Percentiles rank a stretch among this genome's conserved stretches.
Evolutionary conservation across 352 stramenopile genomes (phyloP).

Genomic region (Globisporangium cylindrosporum): DNA sequence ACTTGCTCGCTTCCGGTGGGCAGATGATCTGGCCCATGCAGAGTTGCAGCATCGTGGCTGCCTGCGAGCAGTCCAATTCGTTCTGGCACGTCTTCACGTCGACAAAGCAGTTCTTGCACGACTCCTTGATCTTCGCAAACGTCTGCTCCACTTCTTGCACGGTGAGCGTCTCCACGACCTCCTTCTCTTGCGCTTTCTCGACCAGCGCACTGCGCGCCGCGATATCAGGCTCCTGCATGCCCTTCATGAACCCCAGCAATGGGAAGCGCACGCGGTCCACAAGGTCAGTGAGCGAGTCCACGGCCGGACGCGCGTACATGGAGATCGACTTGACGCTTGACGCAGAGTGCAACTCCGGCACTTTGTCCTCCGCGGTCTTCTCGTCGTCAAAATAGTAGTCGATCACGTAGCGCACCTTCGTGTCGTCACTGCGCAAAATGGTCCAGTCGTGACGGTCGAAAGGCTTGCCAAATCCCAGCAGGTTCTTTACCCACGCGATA

Average conservation of each 20-base stretch:
- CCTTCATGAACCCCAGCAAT: constrained; percentile 48
- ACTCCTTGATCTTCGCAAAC: constrained; percentile 80
- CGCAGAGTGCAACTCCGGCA: constrained; percentile 81
- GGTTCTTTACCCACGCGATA: constrained; percentile 91
- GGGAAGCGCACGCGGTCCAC: constrained; percentile 85
- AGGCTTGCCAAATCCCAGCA: constrained; percentile 83
- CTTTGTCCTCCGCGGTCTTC: constrained; percentile 68
- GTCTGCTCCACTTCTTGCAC: constrained; percentile 76
- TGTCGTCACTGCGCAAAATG: constrained; percentile 87
- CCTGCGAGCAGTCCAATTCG: constrained; percentile 81
- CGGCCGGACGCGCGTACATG: constrained; percentile 82
- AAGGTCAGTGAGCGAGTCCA: constrained; percentile 69
- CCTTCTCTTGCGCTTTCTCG: constrained; percentile 39
- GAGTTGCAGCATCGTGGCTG: constrained; percentile 83
- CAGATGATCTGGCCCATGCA: constrained; percentile 90
- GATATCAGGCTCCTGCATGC: constrained; percentile 49
- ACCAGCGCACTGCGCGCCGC: constrained; percentile 42
- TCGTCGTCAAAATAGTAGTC: constrained; percentile 98
- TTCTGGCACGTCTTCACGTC: constrained; percentile 73
- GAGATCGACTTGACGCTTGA: constrained; percentile 87
- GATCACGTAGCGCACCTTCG: constrained; percentile 97
- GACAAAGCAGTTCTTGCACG: constrained; percentile 80
- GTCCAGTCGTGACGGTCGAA: constrained; percentile 99
- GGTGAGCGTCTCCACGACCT: constrained; percentile 43
- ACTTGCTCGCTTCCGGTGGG: constrained; percentile 53